Base-by-base conservation (phyloP, 164 flowering plant species). In the Akebia trifoliata region DNA sequence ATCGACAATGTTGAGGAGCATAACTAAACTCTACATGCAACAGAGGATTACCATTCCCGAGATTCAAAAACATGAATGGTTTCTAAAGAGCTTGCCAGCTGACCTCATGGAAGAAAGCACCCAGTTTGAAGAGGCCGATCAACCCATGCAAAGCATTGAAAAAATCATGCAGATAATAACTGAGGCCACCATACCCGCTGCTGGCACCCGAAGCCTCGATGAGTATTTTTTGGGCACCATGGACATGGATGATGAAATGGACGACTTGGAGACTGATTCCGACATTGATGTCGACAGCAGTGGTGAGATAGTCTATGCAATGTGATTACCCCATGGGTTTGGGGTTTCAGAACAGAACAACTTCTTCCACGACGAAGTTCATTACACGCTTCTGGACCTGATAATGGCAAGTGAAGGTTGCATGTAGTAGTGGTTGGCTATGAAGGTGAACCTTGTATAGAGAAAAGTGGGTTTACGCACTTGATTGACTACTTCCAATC, bases 301-400 rank as follows among this genome's bases (percentile, higher is more conserved):
- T 35, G 97, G 97, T 34, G 97, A 90, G 56, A 78, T 90, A 8
- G 75, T 90, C 8, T 84, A 78, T 66, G 95, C 97, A 3, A 77
- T 90, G 84, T 83, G 67, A 82, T n/a, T n/a, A 53, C 17, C 32
- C 17, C 8, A 17, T 12, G n/a, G n/a, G n/a, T n/a, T 9, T 14
- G 35, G 59, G 54, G 31, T 43, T 57, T 4, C n/a, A n/a, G n/a
- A 30, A 6, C 21, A 53, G 15, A 34, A 6, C 39, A 2, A 30
- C n/a, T n/a, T 39, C 49, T 50, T 45, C 49, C 39, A 14, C 24
- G 12, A 35, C n/a, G 40, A 38, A 14, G 25, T 35, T 17, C 12
- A 6, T 15, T n/a, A n/a, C 25, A 1, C 39, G 34, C 54, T 10
- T 54, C 17, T 54, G 22, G 44, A n/a, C n/a, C n/a, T n/a, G n/a